These are phyloP conservation scores for Rossbeevera mucosa DNA, from an alignment of 768 basidiomycete species.

Conservation along the genomic window DNA sequence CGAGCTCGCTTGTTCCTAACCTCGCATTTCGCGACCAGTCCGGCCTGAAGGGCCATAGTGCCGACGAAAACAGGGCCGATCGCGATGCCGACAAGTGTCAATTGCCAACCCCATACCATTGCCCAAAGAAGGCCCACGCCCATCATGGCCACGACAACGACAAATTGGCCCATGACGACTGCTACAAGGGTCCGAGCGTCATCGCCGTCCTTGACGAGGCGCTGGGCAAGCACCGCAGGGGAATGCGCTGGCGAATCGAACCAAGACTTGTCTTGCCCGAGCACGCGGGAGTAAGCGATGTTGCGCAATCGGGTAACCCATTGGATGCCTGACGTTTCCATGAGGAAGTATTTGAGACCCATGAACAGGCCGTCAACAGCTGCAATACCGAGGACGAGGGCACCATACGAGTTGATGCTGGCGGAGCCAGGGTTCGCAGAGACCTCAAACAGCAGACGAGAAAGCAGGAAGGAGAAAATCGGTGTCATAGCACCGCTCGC, in stretches of 20 bases:
- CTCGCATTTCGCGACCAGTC: conserved; percentile 69
- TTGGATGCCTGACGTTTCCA: conserved; percentile 67
- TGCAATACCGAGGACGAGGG: conserved; percentile 68
- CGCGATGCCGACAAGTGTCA: conserved; percentile 86
- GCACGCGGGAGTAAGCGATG: conserved; percentile 49
- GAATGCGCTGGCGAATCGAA: conserved; percentile 70
- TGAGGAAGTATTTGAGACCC: conserved; percentile 72
- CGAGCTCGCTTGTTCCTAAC: conserved; percentile 77
- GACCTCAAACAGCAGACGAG: conserved; percentile 72
- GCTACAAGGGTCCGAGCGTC: conserved; percentile 79
- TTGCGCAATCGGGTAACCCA: conserved; percentile 73
- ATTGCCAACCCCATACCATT: conserved; percentile 81
- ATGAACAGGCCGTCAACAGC: conserved; percentile 71
- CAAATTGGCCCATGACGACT: conserved; percentile 62
- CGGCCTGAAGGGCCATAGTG: conserved; percentile 69
- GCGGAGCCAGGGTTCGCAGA: conserved; percentile 65
- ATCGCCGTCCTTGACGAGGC: conserved; percentile 83
- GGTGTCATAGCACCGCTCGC: conserved; percentile 84
- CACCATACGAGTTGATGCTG: conserved; percentile 66
- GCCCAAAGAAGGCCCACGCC: conserved; percentile 86
- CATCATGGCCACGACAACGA: conserved; percentile 80
- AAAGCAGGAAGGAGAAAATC: conserved; percentile 86
- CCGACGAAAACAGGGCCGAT: conserved; percentile 80
- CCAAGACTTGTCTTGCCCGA: conserved; percentile 81
- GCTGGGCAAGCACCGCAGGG: conserved; percentile 60